phyloP scores from a whole-genome alignment of 2,329 filamentous ascomycete species.

The Hirsutella thompsonii region DNA sequence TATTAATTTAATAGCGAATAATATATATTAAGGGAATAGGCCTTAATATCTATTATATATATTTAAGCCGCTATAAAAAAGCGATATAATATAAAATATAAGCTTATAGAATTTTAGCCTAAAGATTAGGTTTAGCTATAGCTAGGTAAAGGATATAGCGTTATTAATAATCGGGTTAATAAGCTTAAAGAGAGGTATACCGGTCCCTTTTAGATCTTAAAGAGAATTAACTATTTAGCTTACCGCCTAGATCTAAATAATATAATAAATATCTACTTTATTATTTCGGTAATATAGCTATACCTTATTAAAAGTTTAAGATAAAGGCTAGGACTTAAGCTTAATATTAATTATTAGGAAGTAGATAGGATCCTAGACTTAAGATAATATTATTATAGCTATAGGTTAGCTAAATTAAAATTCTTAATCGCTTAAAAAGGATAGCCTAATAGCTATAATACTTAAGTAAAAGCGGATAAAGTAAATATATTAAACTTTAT shows the following conservation, averaged over 20 bases:
- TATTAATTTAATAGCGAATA: too few species aligned
- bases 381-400: neutral
- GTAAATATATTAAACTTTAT: too few species aligned
- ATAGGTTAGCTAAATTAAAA: neutral
- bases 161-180: conserved; percentile 1
- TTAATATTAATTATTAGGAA: too few species aligned
- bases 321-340: too few species aligned
- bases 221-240: neutral
- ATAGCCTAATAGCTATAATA: too few species aligned
- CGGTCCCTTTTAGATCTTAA: neutral
- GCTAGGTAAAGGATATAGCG: neutral
- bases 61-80: too few species aligned
- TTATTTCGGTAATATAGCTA: neutral
- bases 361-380: too few species aligned
- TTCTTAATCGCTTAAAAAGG: too few species aligned
- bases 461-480: too few species aligned
- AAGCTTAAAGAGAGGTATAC: neutral
- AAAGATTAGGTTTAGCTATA: neutral
- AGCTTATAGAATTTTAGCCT: neutral
- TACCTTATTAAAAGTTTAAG: too few species aligned
- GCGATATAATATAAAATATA: neutral
- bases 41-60: too few species aligned
- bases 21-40: too few species aligned
- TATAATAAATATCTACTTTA: neutral
- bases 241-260: neutral